Evolutionary conservation across 1,284 basidiomycete genomes (phyloP).

Genomic region (Ustilago cynodontis): DNA sequence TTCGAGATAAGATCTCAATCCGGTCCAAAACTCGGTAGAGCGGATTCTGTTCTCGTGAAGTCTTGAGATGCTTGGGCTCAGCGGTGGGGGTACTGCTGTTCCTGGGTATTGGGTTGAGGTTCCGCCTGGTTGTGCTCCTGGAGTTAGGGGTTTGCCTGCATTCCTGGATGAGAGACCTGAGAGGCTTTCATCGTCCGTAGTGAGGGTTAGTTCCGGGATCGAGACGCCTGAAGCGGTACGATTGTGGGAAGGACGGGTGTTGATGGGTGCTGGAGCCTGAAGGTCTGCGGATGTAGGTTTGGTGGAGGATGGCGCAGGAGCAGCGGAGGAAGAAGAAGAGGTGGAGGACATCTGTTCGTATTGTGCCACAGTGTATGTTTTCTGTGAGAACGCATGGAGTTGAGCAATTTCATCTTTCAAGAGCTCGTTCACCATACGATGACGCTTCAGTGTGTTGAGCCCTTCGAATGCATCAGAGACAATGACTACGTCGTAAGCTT

Average conservation of each 20-base stretch:
- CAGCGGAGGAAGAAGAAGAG: constrained; percentile 11
- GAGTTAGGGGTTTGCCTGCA: constrained; percentile 30
- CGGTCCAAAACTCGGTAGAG: constrained; percentile 65
- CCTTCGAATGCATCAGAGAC: constrained; percentile 65
- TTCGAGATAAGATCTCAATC: constrained; percentile 56
- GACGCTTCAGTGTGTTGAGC: constrained; percentile 66
- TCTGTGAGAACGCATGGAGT: constrained; percentile 71
- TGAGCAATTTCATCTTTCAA: constrained; percentile 71
- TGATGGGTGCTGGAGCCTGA: constrained; percentile 41
- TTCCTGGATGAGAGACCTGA: constrained; percentile 31
- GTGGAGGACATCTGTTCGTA: constrained; percentile 42
- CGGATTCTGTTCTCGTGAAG: constrained; percentile 60
- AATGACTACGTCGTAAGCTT: constrained; percentile 69
- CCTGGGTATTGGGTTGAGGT: constrained; percentile 35
- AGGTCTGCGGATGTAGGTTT: constrained; percentile 26
- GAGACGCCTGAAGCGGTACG: constrained; percentile 60
- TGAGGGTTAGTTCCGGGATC: constrained; percentile 66
- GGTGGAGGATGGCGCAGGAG: constrained; percentile 18
- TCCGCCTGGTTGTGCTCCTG: constrained; percentile 34
- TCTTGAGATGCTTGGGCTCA: constrained; percentile 58
- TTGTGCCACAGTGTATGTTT: constrained; percentile 65
- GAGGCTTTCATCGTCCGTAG: constrained; percentile 60
- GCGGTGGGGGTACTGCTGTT: constrained; percentile 31
- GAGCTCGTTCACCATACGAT: constrained; percentile 70
- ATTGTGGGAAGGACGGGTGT: constrained; percentile 46